These are phyloP conservation scores for Eutrema heterophyllum DNA, from an alignment of 345 rosid species.

Conservation along the genomic window DNA sequence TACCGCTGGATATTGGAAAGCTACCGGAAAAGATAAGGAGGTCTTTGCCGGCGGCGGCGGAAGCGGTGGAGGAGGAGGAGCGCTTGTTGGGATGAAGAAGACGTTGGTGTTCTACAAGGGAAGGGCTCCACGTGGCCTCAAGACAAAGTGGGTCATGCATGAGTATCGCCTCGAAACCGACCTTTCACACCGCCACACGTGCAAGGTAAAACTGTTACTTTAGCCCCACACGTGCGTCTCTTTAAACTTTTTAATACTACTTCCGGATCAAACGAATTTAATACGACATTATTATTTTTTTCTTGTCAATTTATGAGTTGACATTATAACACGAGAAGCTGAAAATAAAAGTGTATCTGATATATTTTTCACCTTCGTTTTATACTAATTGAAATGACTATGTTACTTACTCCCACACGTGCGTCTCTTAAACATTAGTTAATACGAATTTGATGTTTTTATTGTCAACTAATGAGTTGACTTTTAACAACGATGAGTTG, in stretches of 20 bases:
- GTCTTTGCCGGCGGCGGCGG: slow-evolving; percentile 49
- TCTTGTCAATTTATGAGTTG: slow-evolving; percentile 10
- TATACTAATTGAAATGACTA: neutral
- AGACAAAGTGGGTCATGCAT: slow-evolving; percentile 97
- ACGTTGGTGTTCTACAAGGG: slow-evolving; percentile 84
- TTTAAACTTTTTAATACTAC: neutral
- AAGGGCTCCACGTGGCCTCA: slow-evolving; percentile 86
- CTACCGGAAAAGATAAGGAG: slow-evolving; percentile 83
- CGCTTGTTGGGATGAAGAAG: slow-evolving; percentile 84
- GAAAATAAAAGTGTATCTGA: neutral
- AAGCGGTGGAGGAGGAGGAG: slow-evolving; percentile 34
- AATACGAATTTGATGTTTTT: no score
- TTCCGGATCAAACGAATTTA: neutral
- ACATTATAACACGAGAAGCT: neutral
- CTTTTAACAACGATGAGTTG: slow-evolving; percentile 5
- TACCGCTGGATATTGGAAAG: slow-evolving; percentile 89
- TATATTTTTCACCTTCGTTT: neutral
- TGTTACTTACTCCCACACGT: slow-evolving; percentile 2
- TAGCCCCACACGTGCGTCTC: slow-evolving; percentile 2
- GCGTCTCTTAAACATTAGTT: neutral
- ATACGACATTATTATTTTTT: neutral
- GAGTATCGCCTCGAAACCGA: slow-evolving; percentile 85
- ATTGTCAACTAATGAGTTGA: slow-evolving; percentile 13
- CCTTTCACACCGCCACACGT: slow-evolving; percentile 71
- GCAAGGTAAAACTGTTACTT: slow-evolving; percentile 47